Conservation (phyloP, 129 eudicot genomes). For the Mikania micrantha region DNA sequence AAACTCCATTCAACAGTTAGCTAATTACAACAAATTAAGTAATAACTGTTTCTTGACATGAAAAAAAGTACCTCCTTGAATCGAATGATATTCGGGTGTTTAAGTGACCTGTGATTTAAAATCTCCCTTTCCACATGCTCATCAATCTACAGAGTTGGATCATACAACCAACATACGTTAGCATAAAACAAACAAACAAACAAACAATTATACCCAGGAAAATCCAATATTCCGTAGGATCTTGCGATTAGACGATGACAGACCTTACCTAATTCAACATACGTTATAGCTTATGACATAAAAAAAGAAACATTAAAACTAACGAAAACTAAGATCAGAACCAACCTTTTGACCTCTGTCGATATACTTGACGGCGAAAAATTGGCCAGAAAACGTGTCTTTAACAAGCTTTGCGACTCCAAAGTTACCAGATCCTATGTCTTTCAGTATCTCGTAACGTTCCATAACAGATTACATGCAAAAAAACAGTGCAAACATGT, state of each 20-base stretch:
- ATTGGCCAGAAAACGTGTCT: conserved; percentile 59
- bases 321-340: background rate
- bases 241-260: too few relatives aligned
- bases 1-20: conserved; percentile 1
- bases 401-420: conserved; percentile 79
- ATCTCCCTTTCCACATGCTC: conserved; percentile 81
- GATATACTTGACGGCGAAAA: conserved; percentile 67
- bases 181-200: too few relatives aligned
- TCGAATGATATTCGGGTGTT: conserved; percentile 64
- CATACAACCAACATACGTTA: background rate
- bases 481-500: background rate
- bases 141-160: conserved; percentile 46
- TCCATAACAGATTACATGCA: conserved; percentile 41
- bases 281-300: too few relatives aligned
- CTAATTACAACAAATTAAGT: too few relatives aligned
- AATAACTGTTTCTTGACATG: background rate
- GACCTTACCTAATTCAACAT: too few relatives aligned
- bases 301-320: background rate
- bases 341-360: conserved; percentile 78
- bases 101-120: conserved; percentile 65
- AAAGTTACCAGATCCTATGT: conserved; percentile 61
- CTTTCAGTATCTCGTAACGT: conserved; percentile 55
- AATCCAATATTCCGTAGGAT: too few relatives aligned
- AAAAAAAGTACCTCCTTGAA: conserved; percentile 55
- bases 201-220: too few relatives aligned